A percentile compares a stretch with the other conserved stretches of the same genome.
phyloP scores from a whole-genome alignment of 768 basidiomycete species.

The Coprinellus micaceus region DNA sequence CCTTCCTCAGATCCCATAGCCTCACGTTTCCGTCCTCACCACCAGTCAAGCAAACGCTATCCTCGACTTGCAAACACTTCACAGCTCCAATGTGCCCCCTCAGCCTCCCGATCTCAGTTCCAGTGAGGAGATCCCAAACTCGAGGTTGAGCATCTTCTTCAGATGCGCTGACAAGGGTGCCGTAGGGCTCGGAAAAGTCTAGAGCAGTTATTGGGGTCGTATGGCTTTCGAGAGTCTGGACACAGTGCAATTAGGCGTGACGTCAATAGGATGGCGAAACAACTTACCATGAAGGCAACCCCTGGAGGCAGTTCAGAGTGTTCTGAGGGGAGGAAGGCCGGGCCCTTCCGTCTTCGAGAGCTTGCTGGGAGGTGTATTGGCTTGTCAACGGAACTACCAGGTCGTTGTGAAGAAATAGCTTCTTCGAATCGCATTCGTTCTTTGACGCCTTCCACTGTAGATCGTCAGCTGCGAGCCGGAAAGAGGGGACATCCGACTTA shows the following conservation, averaged over 20 bases:
- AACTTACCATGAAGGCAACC: constrained; percentile 90
- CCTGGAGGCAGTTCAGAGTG: constrained; percentile 93
- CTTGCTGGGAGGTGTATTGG: constrained; percentile 49
- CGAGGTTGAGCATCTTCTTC: constrained; percentile 83
- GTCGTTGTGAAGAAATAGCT: constrained; percentile 28
- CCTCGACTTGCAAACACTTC: constrained; percentile 91
- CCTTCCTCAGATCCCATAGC: constrained; percentile 86
- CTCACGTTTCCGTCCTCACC: constrained; percentile 81
- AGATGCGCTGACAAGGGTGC: constrained; percentile 84
- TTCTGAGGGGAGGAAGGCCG: constrained; percentile 94
- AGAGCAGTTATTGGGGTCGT: constrained; percentile 79
- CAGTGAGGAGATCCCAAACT: constrained; percentile 92
- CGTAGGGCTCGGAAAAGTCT: constrained; percentile 97
- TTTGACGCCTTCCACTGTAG: constrained; percentile 80
- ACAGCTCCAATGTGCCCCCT: constrained; percentile 79
- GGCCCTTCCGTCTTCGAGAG: constrained; percentile 77
- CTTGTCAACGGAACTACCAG: constrained; percentile 30
- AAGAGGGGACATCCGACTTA: constrained; percentile 36
- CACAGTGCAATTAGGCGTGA: constrained; percentile 4
- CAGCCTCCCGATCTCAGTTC: constrained; percentile 80
- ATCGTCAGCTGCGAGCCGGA: constrained; percentile 5
- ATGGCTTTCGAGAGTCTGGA: constrained; percentile 78
- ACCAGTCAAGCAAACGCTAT: constrained; percentile 86
- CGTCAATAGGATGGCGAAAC: neutral
- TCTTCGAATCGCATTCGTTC: constrained; percentile 79